Percentiles rank a stretch among this genome's conserved stretches.
phyloP scores from a whole-genome alignment of 2,329 filamentous ascomycete genomes.

The Fusarium chaquense region DNA sequence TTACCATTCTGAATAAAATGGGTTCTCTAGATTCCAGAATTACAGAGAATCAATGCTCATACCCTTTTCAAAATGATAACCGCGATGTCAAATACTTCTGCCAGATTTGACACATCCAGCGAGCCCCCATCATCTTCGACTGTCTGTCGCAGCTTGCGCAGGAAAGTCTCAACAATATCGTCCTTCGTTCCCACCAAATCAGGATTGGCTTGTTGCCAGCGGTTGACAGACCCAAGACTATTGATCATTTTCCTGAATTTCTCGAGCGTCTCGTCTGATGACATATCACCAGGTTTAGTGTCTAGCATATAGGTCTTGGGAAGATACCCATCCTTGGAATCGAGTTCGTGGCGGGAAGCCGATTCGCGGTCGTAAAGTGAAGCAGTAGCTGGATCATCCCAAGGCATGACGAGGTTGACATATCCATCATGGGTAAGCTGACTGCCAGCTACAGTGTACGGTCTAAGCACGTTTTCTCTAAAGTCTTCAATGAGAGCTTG shows the following conservation, averaged over 20 bases:
- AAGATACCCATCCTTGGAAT: not conserved
- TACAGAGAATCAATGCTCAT: not conserved
- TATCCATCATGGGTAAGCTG: conserved; percentile 1
- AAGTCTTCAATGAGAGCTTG: conserved; percentile 1
- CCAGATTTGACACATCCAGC: not conserved
- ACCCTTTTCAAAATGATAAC: conserved; percentile 4
- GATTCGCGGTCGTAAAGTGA: not conserved
- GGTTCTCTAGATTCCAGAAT: no score
- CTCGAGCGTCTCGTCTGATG: not conserved
- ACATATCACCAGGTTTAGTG: rapidly evolving
- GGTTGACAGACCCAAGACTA: not conserved
- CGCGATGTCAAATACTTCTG: not conserved
- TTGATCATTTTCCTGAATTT: conserved; percentile 1
- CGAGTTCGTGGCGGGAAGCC: not conserved
- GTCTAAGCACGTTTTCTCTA: not conserved
- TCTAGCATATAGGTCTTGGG: rapidly evolving
- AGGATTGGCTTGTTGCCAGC: conserved; percentile 10
- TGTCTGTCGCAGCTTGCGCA: not conserved
- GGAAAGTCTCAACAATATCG: not conserved
- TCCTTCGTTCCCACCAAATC: not conserved
- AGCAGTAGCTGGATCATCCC: not conserved
- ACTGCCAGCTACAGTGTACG: not conserved
- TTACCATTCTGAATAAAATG: no score
- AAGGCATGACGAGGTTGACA: conserved; percentile 7
- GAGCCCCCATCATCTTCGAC: not conserved